phyloP scores from a whole-genome alignment of 768 basidiomycete genomes.

The Russula sp. region DNA sequence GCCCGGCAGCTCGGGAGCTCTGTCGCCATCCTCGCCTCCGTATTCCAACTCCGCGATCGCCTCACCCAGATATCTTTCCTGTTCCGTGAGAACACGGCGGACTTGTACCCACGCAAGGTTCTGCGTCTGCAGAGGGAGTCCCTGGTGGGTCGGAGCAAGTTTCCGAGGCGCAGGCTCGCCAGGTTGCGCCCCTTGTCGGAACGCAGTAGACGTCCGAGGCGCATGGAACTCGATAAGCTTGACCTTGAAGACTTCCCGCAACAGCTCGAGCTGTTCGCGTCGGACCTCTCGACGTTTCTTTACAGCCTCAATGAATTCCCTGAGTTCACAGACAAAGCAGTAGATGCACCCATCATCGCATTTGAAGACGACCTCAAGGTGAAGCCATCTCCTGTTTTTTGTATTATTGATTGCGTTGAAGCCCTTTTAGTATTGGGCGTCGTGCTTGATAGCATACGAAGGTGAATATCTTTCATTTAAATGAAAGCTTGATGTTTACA shows the following conservation, averaged over 20 bases:
- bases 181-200: slow-evolving; percentile 31
- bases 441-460: slow-evolving; percentile 57
- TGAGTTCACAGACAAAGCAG: slow-evolving; percentile 67
- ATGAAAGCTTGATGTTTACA: neutral
- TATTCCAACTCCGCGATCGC: slow-evolving; percentile 62
- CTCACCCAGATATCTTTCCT: slow-evolving; percentile 61
- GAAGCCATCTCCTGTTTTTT: neutral
- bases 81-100: slow-evolving; percentile 68
- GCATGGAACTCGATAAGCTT: slow-evolving; percentile 48
- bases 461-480: slow-evolving; percentile 32
- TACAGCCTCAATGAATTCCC: slow-evolving; percentile 72
- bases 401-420: neutral
- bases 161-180: slow-evolving; percentile 30
- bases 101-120: slow-evolving; percentile 66
- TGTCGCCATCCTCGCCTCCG: slow-evolving; percentile 67
- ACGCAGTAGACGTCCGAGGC: slow-evolving; percentile 36
- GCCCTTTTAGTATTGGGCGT: slow-evolving; percentile 58
- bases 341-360: slow-evolving; percentile 56
- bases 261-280: slow-evolving; percentile 54
- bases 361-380: slow-evolving; percentile 69
- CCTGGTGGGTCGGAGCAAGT: slow-evolving; percentile 31
- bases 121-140: slow-evolving; percentile 35
- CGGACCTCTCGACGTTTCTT: slow-evolving; percentile 58
- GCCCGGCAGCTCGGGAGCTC: slow-evolving; percentile 71
- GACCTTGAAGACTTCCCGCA: slow-evolving; percentile 61